Conservation (phyloP, 257 asterid genomes). For the Lycium barbarum region DNA sequence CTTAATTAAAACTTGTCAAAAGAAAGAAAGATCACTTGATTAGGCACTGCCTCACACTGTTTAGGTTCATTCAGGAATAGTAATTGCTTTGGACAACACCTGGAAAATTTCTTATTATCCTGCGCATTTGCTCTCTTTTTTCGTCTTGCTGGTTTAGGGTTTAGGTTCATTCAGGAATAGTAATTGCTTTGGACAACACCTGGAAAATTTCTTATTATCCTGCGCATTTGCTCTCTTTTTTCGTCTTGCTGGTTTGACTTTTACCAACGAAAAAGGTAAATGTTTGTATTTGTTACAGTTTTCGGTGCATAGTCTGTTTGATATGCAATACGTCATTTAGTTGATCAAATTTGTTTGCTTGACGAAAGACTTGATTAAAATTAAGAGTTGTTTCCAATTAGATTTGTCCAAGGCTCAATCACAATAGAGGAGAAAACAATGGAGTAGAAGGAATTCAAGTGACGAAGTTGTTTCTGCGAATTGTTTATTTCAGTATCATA, state of each 20-base stretch:
- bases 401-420: background rate
- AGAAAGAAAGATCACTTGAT: background rate
- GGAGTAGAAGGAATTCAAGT: slow-evolving; percentile 8
- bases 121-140: too few species aligned
- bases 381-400: background rate
- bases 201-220: background rate
- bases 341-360: slow-evolving; percentile 5
- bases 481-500: background rate
- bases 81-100: too few species aligned
- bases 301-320: background rate
- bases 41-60: background rate
- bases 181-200: background rate
- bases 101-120: too few species aligned
- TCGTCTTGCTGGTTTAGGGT: too few species aligned
- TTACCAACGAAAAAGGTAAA: background rate
- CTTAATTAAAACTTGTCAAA: background rate
- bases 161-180: too few species aligned
- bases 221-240: background rate
- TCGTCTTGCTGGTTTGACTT: background rate
- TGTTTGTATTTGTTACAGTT: background rate
- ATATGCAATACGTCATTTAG: background rate
- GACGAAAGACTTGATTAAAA: background rate
- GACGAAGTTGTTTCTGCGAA: background rate
- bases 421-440: background rate
- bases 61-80: background rate